Base-by-base conservation (phyloP, 2,329 filamentous ascomycete genomes). In the Tolypocladium amazonense region DNA sequence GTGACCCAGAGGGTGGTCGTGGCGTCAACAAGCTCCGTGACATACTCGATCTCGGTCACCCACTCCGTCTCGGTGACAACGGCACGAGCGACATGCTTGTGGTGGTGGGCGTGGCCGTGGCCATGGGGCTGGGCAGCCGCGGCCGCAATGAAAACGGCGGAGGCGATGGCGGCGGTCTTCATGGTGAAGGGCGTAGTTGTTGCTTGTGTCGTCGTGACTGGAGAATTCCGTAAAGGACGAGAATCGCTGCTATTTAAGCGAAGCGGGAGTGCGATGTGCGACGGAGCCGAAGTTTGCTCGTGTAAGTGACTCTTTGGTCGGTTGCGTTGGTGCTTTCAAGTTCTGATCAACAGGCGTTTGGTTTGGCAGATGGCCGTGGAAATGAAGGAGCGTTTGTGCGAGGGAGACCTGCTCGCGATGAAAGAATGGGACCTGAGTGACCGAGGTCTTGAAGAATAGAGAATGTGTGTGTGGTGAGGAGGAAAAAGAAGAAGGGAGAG, bases 101-200 rank as follows among this genome's bases (percentile, higher is more conserved):
- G 74, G 65, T 70, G 69, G 62, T 71, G 70, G 59, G 65, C 64
- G 65, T 74, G 70, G 59, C 65, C 64, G 65, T 74, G 72, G 65
- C 68, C 73, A 63, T 75, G 77, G 61, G 81, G 81, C 70, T 84
- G 78, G 64, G 82, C 82, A 60, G 77, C 68, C 65, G 75, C 79
- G 65, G 74, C 74, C 63, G 71, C 75, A 68, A 66, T 74, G 65
- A 74, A 60, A 59, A 72, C 56, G 56, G 67, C 68, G 39, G 68
- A 72, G 58, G 70, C 66, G 61, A 72, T 53, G 56, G 68, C 58
- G 54, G 66, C 63, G 63, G 69, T 68, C 75, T 79, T 81, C 79
- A 81, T 81, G 53, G 62, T 75, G 50, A 37, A 35, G 66, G 60
- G 59, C 61, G 54, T 43, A 43, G 3, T 39, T 56, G 47, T 41